A percentile compares a stretch with the other conserved stretches of the same genome.
Evolutionary conservation across 2,329 filamentous ascomycete species (phyloP).

Genomic region (Neofusicoccum laricinum): DNA sequence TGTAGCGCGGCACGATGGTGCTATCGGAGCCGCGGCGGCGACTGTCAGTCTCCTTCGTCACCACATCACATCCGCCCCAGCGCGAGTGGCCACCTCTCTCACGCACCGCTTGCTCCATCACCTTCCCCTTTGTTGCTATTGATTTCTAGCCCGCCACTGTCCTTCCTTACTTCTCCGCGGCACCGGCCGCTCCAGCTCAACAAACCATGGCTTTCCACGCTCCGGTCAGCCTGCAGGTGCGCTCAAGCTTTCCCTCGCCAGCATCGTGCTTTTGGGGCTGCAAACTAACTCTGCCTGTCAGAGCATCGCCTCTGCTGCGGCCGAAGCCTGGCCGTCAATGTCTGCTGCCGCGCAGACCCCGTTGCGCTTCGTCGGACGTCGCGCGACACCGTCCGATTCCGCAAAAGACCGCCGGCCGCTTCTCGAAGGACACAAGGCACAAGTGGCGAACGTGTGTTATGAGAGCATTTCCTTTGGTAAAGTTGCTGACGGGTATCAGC

Average conservation of each 20-base stretch:
- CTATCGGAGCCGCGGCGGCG: slow-evolving; percentile 11
- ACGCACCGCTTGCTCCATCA: not conserved
- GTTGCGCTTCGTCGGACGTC: slow-evolving; percentile 29
- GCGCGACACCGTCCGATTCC: slow-evolving; percentile 22
- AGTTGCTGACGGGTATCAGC: not conserved
- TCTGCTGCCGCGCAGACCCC: slow-evolving; percentile 34
- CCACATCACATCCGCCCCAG: slow-evolving; percentile 2
- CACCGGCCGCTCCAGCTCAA: slow-evolving; percentile 7
- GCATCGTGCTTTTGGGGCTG: slow-evolving; percentile 17
- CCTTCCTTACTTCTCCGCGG: slow-evolving; percentile 7
- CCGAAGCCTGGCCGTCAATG: slow-evolving; percentile 41
- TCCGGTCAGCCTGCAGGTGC: slow-evolving; percentile 47
- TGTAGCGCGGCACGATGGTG: not conserved
- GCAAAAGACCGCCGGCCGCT: slow-evolving; percentile 15
- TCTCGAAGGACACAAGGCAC: not conserved
- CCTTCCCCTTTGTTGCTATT: not conserved
- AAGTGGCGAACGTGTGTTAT: not conserved
- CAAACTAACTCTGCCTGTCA: slow-evolving; percentile 30
- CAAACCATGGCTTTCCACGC: slow-evolving; percentile 52
- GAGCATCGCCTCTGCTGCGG: slow-evolving; percentile 42
- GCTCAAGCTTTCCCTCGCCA: slow-evolving; percentile 29
- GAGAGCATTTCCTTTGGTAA: not conserved
- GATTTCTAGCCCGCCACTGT: not conserved
- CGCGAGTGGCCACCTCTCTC: slow-evolving; percentile 9
- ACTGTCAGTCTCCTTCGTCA: slow-evolving; percentile 14